A percentile compares a stretch with the other conserved stretches of the same genome.
Evolutionary conservation across 257 asterid genomes (phyloP).

Genomic region (Prunella vulgaris): DNA sequence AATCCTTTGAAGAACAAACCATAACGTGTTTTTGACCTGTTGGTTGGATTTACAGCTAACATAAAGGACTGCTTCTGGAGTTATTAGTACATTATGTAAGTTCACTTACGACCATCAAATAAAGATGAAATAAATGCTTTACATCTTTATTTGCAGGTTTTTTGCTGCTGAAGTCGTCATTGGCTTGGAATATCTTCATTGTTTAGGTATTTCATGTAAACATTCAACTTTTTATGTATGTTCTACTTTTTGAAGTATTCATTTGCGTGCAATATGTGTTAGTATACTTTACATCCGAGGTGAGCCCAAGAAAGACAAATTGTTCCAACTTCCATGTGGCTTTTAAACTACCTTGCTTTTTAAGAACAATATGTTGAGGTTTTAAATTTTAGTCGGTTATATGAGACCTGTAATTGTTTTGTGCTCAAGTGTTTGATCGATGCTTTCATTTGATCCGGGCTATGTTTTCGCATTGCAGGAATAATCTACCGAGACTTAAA

Average conservation of each 20-base stretch:
- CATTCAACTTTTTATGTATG: not conserved
- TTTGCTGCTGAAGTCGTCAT: slow-evolving; percentile 92
- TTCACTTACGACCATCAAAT: slow-evolving; percentile 12
- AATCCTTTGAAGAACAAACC: not conserved
- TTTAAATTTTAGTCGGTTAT: not conserved
- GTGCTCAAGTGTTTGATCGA: slow-evolving; percentile 6
- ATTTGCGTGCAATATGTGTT: not conserved
- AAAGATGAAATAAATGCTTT: slow-evolving; percentile 2
- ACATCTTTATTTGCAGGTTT: slow-evolving; percentile 50
- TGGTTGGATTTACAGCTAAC: slow-evolving; percentile 8
- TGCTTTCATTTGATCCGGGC: not conserved
- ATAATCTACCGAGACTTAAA: slow-evolving; percentile 90
- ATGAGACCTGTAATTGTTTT: not conserved
- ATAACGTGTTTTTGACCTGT: not conserved
- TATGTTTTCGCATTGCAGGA: slow-evolving; percentile 49
- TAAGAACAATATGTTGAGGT: not conserved
- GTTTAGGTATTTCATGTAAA: slow-evolving; percentile 65
- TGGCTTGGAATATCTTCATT: slow-evolving; percentile 96
- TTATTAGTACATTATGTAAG: not conserved
- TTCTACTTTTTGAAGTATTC: not conserved
- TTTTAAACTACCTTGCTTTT: not conserved
- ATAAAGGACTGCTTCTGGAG: not conserved
- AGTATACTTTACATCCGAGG: not conserved
- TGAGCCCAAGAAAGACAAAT: not conserved
- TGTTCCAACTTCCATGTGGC: not conserved